phyloP scores from a whole-genome alignment of 805 yeast genomes.

The Yarrowia sp. region DNA sequence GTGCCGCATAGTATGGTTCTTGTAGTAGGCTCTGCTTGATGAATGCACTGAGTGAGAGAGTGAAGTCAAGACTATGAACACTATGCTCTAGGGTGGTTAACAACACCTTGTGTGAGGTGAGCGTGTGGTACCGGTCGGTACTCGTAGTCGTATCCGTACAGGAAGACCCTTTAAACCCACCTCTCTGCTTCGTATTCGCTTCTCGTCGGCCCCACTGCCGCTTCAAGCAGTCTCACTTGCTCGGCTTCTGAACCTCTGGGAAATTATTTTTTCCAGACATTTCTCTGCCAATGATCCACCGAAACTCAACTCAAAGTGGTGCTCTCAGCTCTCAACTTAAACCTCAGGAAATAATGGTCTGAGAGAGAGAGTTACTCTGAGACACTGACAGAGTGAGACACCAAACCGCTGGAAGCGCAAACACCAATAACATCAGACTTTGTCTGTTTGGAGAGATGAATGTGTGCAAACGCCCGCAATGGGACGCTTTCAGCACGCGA shows the following conservation, averaged over 20 bases:
- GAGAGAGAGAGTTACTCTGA: conserved; percentile 11
- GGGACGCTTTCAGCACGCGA: no score
- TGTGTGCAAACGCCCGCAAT: no score
- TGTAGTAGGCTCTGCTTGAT: background rate
- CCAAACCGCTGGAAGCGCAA: conserved; percentile 2
- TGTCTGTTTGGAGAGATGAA: background rate
- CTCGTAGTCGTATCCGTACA: no score
- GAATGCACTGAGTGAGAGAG: no score
- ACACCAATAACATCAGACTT: background rate
- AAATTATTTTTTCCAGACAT: background rate
- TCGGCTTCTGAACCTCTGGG: background rate
- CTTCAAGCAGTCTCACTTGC: background rate
- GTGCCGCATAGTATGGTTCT: conserved; percentile 10
- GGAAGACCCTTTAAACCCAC: no score
- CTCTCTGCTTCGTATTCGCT: no score
- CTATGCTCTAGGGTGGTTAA: no score
- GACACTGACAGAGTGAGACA: conserved; percentile 7
- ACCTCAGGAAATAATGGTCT: conserved; percentile 17
- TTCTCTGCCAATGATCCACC: conserved; percentile 13
- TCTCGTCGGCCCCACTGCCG: no score
- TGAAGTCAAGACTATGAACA: no score
- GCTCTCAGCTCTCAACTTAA: conserved; percentile 7
- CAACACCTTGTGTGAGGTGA: background rate
- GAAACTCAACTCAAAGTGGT: conserved; percentile 22
- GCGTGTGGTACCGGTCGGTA: no score